A percentile compares a stretch with the other conserved stretches of the same genome.
Evolutionary conservation across 176 grass and related monocot species (phyloP).

Genomic region (barley (Hordeum vulgare)): DNA sequence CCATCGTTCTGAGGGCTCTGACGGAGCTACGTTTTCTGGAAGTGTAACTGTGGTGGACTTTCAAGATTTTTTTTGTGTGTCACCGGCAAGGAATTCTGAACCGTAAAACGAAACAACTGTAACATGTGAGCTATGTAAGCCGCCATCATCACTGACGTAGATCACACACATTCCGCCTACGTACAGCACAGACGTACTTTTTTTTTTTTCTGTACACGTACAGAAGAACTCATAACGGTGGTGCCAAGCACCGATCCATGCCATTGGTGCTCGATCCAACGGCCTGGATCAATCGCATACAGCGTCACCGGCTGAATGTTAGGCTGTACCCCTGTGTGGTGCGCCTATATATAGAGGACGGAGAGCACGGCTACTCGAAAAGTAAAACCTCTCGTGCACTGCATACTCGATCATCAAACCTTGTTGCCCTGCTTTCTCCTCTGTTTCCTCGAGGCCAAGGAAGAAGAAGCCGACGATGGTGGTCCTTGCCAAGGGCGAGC

Average conservation of each 20-base stretch:
- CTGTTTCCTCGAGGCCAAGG: not conserved
- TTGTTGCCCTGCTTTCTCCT: not conserved
- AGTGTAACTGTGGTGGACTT: no score
- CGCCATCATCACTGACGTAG: not conserved
- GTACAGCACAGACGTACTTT: no score
- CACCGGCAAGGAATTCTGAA: not conserved
- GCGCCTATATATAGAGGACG: slow-evolving; percentile 11
- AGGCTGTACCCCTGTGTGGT: not conserved
- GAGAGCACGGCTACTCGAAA: not conserved
- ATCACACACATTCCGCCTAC: not conserved
- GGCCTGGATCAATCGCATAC: not conserved
- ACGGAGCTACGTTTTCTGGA: no score
- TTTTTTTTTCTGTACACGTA: no score
- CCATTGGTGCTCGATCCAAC: not conserved
- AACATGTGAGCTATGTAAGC: not conserved
- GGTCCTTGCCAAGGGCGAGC: slow-evolving; percentile 52
- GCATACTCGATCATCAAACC: not conserved
- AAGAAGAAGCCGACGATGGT: slow-evolving; percentile 39
- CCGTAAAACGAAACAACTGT: not conserved
- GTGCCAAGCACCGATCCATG: not conserved
- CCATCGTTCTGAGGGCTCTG: no score
- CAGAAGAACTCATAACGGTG: not conserved
- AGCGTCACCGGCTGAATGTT: not conserved
- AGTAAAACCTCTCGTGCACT: not conserved
- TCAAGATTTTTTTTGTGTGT: not conserved